A percentile compares a stretch with the other conserved stretches of the same genome.
Conservation (phyloP, 108 stramenopile species). For the Seminavis robusta region DNA sequence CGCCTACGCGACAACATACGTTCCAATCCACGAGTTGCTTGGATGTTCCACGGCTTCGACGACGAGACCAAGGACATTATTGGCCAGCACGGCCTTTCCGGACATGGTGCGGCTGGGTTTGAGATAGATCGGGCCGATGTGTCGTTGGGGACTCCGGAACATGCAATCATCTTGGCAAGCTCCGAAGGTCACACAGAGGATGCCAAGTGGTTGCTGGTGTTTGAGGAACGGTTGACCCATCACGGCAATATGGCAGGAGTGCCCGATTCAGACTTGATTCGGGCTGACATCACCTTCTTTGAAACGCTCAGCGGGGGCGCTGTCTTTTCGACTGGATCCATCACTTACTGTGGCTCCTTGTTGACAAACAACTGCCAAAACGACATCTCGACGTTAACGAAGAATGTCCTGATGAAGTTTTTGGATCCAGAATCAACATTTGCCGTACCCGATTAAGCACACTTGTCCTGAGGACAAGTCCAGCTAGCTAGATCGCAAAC, state of each 20-base stretch:
- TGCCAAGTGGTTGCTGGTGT: slow-evolving; percentile 14
- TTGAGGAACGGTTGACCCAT: slow-evolving; percentile 27
- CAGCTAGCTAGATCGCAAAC: no score
- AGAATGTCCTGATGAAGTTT: no score
- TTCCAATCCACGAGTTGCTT: not conserved
- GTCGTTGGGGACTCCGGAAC: not conserved
- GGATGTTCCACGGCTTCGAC: slow-evolving; percentile 5
- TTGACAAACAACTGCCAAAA: slow-evolving; percentile 24
- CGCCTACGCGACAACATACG: not conserved
- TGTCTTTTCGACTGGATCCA: slow-evolving; percentile 31
- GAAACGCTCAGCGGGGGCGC: not conserved
- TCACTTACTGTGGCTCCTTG: slow-evolving; percentile 27
- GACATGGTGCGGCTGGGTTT: slow-evolving; percentile 28
- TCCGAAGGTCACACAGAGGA: not conserved
- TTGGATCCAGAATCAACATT: no score
- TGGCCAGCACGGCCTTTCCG: slow-evolving; percentile 21
- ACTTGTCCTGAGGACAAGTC: no score
- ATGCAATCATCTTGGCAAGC: not conserved
- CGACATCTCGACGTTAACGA: slow-evolving; percentile 5
- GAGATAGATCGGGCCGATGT: slow-evolving; percentile 28
- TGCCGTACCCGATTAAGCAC: no score
- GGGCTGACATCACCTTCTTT: slow-evolving; percentile 29
- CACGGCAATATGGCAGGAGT: slow-evolving; percentile 17
- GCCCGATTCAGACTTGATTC: slow-evolving; percentile 11
- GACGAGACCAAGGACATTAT: not conserved